phyloP scores from a whole-genome alignment of 108 stramenopile genomes.

The Cyclotella kingstonii region DNA sequence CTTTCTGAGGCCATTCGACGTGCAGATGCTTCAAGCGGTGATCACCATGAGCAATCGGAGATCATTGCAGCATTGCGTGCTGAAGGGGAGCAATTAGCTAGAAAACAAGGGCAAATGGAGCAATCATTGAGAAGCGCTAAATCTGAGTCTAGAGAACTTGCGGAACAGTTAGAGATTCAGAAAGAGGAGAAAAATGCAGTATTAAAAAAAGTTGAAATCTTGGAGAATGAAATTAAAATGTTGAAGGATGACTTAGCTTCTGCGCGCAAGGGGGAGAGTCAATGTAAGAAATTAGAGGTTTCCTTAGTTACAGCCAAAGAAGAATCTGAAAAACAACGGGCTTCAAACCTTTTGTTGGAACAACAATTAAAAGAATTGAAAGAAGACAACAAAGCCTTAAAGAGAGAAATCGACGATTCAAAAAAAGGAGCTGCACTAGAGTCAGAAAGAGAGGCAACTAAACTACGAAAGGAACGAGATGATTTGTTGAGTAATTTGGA shows the following conservation, averaged over 20 bases:
- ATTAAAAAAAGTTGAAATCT: slow-evolving; percentile 40
- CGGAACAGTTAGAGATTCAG: slow-evolving; percentile 54
- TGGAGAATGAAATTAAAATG: slow-evolving; percentile 58
- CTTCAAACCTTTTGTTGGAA: slow-evolving; percentile 58
- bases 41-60: slow-evolving; percentile 42
- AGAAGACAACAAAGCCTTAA: slow-evolving; percentile 53
- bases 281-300: slow-evolving; percentile 64
- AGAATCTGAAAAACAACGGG: slow-evolving; percentile 60
- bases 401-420: slow-evolving; percentile 51
- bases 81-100: slow-evolving; percentile 73
- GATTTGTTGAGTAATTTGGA: slow-evolving; percentile 67
- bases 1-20: slow-evolving; percentile 43
- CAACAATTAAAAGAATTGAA: slow-evolving; percentile 68
- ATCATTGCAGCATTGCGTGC: slow-evolving; percentile 63
- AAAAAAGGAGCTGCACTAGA: slow-evolving; percentile 56
- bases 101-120: slow-evolving; percentile 78
- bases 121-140: slow-evolving; percentile 67
- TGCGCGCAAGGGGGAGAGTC: slow-evolving; percentile 68
- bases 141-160: slow-evolving; percentile 55
- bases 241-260: slow-evolving; percentile 55
- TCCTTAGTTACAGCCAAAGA: slow-evolving; percentile 52
- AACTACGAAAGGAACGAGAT: slow-evolving; percentile 64
- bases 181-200: slow-evolving; percentile 28
- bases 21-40: slow-evolving; percentile 30
- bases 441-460: slow-evolving; percentile 54